Percentiles rank a stretch among this genome's conserved stretches.
phyloP scores from a whole-genome alignment of 108 stramenopile species.

The Asterionellopsis glacialis region DNA sequence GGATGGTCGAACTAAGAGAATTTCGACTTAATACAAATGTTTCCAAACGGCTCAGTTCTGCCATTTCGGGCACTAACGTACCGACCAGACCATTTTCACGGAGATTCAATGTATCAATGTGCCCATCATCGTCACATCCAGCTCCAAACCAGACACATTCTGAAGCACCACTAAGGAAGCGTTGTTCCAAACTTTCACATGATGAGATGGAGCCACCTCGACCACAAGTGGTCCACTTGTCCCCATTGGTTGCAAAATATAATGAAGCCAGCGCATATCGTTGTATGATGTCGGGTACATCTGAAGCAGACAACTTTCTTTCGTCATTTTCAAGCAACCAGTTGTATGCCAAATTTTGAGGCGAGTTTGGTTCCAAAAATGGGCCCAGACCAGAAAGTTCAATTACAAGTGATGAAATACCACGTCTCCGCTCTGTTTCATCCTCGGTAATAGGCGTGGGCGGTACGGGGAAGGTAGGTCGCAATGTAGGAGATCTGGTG shows the following conservation, averaged over 20 bases:
- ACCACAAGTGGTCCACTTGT: conserved; percentile 5
- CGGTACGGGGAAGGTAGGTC: background rate
- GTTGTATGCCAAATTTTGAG: conserved; percentile 1
- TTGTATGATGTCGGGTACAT: conserved; percentile 1
- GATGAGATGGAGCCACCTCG: background rate
- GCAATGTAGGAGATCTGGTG: background rate
- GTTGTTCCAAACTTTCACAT: background rate
- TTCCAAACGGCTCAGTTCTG: background rate
- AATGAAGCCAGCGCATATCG: conserved; percentile 3
- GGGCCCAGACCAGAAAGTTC: background rate
- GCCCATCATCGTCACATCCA: background rate
- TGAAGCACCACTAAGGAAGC: conserved; percentile 1
- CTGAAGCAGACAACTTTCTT: background rate
- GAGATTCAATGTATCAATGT: background rate
- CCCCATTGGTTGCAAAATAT: conserved; percentile 4
- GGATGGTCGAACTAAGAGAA: background rate
- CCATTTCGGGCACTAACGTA: background rate
- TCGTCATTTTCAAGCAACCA: conserved; percentile 4
- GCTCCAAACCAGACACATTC: conserved; percentile 6
- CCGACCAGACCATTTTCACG: conserved; percentile 6
- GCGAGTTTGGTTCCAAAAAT: conserved; percentile 3
- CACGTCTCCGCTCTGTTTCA: background rate
- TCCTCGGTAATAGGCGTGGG: background rate
- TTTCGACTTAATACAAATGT: conserved; percentile 4
- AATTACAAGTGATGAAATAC: conserved; percentile 1